These are phyloP conservation scores for Colletotrichum sp. DNA, from an alignment of 2,329 filamentous ascomycete genomes.

Conservation along the genomic window DNA sequence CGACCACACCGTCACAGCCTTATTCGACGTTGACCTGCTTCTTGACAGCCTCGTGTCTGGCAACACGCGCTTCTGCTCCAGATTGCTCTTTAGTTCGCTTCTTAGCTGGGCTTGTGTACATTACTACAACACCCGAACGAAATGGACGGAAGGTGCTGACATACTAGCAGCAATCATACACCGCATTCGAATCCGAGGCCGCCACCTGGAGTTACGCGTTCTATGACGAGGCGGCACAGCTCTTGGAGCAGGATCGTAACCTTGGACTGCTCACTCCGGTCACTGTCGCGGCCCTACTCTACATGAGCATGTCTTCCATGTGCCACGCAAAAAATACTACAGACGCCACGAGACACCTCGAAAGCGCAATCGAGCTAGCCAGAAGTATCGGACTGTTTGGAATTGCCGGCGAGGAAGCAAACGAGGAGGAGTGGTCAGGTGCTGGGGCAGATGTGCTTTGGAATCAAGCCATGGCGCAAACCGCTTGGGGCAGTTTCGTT, in stretches of 20 bases:
- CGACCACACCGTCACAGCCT: constrained; percentile 33
- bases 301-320: constrained; percentile 4
- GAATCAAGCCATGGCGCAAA: not conserved
- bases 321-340: not conserved
- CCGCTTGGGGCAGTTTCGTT: constrained; percentile 10
- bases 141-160: not conserved
- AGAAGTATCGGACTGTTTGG: not conserved
- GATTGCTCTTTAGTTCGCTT: constrained; percentile 27
- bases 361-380: not conserved
- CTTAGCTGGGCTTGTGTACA: constrained; percentile 8
- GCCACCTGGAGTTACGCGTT: not conserved
- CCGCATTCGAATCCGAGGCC: not conserved
- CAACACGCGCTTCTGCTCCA: constrained; percentile 29
- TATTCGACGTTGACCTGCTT: constrained; percentile 32
- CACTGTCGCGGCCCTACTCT: not conserved
- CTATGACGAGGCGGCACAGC: not conserved
- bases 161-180: not conserved
- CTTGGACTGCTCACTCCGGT: not conserved
- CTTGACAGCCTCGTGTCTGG: constrained; percentile 28
- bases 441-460: not conserved
- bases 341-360: not conserved
- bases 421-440: not conserved
- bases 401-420: not conserved
- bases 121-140: not conserved
- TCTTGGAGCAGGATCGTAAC: not conserved